phyloP scores from a whole-genome alignment of 805 yeast species.

The Candida parachauliodes region DNA sequence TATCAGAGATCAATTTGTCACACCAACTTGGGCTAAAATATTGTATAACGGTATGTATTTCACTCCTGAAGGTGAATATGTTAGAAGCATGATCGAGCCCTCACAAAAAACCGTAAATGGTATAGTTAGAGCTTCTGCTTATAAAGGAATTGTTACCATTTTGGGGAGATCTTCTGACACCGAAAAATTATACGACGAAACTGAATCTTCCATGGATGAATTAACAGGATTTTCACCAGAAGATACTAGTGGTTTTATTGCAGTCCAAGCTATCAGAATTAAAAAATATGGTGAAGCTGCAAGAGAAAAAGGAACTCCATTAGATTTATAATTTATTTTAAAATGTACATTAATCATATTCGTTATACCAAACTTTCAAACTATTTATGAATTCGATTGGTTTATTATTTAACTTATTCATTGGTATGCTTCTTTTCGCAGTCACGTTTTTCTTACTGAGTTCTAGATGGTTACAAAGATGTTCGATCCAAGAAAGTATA shows the following conservation, averaged over 20 bases:
- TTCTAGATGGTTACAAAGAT: constrained; percentile 28
- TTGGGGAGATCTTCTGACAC: constrained; percentile 94
- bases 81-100: constrained; percentile 89
- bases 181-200: constrained; percentile 95
- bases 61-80: constrained; percentile 97
- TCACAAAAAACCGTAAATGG: constrained; percentile 96
- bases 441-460: constrained; percentile 27
- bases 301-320: constrained; percentile 65
- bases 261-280: constrained; percentile 96
- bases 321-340: constrained; percentile 37
- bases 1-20: constrained; percentile 92
- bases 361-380: constrained; percentile 8
- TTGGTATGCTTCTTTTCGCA: constrained; percentile 35
- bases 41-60: constrained; percentile 97
- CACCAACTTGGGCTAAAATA: constrained; percentile 84
- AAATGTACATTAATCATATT: constrained; percentile 5
- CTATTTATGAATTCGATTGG: constrained; percentile 10
- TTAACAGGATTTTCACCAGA: constrained; percentile 96
- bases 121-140: constrained; percentile 86
- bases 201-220: constrained; percentile 99
- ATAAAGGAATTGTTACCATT: constrained; percentile 82
- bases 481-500: constrained; percentile 16
- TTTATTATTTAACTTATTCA: constrained; percentile 21
- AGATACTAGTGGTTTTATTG: constrained; percentile 95
- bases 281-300: constrained; percentile 97